phyloP scores from a whole-genome alignment of 257 asterid species.

The Rhazya stricta region DNA sequence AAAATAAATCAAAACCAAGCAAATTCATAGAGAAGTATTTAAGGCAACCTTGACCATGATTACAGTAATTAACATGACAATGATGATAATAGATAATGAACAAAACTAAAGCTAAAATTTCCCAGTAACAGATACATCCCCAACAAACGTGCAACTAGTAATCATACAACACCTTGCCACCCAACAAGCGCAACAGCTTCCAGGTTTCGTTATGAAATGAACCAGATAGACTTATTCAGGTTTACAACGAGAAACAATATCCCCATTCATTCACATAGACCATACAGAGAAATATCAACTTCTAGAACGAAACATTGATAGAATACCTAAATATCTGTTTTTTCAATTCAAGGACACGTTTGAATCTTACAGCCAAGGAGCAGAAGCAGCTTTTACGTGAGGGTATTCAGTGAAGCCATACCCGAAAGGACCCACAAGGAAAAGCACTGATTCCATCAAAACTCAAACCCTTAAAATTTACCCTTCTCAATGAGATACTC shows the following conservation, averaged over 20 bases:
- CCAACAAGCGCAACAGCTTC: not conserved
- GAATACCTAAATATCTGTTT: no score
- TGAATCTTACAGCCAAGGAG: not conserved
- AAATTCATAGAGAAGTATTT: not conserved
- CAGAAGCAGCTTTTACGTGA: not conserved
- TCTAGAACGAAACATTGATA: no score
- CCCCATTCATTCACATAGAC: no score
- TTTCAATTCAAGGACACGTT: no score
- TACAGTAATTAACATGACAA: not conserved
- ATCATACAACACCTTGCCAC: not conserved
- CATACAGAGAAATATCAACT: no score
- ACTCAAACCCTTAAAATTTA: no score
- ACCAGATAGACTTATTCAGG: not conserved
- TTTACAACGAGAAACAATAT: not conserved
- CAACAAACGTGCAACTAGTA: not conserved
- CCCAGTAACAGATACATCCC: not conserved
- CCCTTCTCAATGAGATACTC: no score
- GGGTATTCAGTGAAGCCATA: no score
- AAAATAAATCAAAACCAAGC: conserved; percentile 5
- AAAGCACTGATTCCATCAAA: no score
- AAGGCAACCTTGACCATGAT: not conserved
- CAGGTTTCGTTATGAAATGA: not conserved
- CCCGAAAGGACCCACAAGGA: no score
- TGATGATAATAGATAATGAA: not conserved
- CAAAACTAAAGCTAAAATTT: not conserved